Conservation (phyloP, 148 eudicot species). For the Silene latifolia region DNA sequence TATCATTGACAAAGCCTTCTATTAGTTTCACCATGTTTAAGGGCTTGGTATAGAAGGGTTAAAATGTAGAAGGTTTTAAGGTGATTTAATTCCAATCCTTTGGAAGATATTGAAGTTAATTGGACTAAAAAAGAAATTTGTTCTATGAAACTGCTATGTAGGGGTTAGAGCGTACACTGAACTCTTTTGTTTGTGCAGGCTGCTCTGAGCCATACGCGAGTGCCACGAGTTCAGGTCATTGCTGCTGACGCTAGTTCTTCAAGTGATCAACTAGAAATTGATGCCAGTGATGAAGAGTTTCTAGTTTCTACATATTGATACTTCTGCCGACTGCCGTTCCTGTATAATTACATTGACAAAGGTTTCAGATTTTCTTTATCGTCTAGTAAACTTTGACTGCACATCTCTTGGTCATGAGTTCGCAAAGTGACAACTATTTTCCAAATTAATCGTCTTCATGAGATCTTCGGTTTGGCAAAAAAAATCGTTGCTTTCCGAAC, state of each 20-base stretch:
- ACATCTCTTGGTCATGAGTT: too few relatives aligned
- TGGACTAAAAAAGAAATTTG: neutral
- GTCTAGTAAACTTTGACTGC: too few relatives aligned
- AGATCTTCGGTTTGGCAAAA: too few relatives aligned
- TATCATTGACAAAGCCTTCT: too few relatives aligned
- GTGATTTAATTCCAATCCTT: neutral
- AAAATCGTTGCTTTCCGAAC: too few relatives aligned
- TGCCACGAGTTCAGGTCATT: constrained; percentile 73
- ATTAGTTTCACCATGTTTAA: too few relatives aligned
- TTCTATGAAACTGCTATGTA: neutral
- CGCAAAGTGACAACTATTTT: too few relatives aligned
- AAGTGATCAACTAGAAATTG: constrained; percentile 80
- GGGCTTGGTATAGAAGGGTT: too few relatives aligned
- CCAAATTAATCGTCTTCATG: too few relatives aligned
- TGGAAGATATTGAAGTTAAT: neutral
- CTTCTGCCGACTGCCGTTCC: constrained; percentile 78
- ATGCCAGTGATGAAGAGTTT: constrained; percentile 92
- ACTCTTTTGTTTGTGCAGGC: constrained; percentile 62
- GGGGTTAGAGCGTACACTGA: too few relatives aligned
- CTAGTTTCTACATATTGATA: constrained; percentile 80
- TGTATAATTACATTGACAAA: constrained; percentile 84
- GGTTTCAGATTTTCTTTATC: too few relatives aligned
- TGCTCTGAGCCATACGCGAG: constrained; percentile 78
- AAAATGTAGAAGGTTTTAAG: too few relatives aligned
- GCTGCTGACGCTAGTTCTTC: constrained; percentile 43